These are phyloP conservation scores for Ascoidea rubescens DNA, from an alignment of 805 yeast species.

Conservation along the genomic window DNA sequence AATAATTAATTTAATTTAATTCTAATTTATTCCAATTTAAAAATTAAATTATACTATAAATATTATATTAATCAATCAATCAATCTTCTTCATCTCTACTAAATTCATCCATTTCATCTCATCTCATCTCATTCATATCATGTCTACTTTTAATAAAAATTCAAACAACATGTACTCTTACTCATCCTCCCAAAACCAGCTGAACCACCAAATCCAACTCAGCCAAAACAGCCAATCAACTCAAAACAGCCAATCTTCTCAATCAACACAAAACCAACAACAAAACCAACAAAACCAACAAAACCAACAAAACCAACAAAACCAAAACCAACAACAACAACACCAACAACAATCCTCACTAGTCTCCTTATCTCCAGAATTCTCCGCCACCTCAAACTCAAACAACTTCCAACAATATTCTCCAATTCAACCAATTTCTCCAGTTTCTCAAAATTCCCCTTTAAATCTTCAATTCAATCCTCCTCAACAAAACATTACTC, in stretches of 20 bases:
- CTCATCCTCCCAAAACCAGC: not conserved
- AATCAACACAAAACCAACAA: not conserved
- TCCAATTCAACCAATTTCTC: not conserved
- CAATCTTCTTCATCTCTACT: not conserved
- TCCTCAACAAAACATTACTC: slow-evolving; percentile 8
- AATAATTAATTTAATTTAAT: too few relatives aligned
- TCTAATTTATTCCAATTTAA: too few relatives aligned
- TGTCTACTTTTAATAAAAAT: not conserved
- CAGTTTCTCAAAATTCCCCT: not conserved
- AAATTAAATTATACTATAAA: too few relatives aligned
- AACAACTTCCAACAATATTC: not conserved
- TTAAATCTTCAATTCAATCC: slow-evolving; percentile 37
- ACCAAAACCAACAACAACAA: not conserved
- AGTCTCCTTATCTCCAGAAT: not conserved
- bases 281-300: too few relatives aligned
- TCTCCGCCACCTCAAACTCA: not conserved
- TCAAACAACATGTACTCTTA: not conserved
- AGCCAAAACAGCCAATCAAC: not conserved
- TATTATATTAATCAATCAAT: not conserved
- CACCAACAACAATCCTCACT: not conserved
- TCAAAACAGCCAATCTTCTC: not conserved
- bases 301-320: not conserved
- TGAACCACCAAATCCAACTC: not conserved
- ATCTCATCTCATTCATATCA: not conserved
- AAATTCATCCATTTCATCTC: not conserved